Evolutionary conservation across 108 stramenopile species (phyloP).

Genomic region (Fragilaria radians): DNA sequence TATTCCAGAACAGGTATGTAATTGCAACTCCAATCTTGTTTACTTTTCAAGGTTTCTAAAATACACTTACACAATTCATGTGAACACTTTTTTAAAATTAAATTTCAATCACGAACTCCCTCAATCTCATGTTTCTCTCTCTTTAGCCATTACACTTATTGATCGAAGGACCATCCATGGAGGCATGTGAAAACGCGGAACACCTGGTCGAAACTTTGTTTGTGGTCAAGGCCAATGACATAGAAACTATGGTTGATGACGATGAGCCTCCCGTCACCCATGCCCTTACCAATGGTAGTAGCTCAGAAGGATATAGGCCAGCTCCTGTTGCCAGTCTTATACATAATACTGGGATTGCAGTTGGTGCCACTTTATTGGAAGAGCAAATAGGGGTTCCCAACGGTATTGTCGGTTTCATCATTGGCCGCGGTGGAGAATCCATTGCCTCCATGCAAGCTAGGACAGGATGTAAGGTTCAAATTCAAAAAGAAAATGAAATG

Average conservation of each 20-base stretch:
- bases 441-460: constrained; percentile 80
- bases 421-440: constrained; percentile 87
- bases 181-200: constrained; percentile 43
- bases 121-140: constrained; percentile 22
- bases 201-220: constrained; percentile 41
- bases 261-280: background rate
- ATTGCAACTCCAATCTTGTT: constrained; percentile 30
- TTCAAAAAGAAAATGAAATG: constrained; percentile 88
- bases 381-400: constrained; percentile 79
- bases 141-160: constrained; percentile 63
- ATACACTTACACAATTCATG: too few species aligned
- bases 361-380: constrained; percentile 42
- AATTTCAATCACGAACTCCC: constrained; percentile 16
- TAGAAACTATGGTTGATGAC: constrained; percentile 36
- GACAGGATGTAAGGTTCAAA: constrained; percentile 75
- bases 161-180: constrained; percentile 40
- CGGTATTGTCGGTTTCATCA: constrained; percentile 74
- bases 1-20: constrained; percentile 22
- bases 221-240: constrained; percentile 52
- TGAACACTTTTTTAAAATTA: too few species aligned
- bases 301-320: constrained; percentile 38
- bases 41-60: constrained; percentile 29
- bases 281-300: background rate
- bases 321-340: constrained; percentile 80
- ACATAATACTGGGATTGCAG: constrained; percentile 30